phyloP scores from a whole-genome alignment of 2,329 filamentous ascomycete genomes.

The Trichoderma sp. region DNA sequence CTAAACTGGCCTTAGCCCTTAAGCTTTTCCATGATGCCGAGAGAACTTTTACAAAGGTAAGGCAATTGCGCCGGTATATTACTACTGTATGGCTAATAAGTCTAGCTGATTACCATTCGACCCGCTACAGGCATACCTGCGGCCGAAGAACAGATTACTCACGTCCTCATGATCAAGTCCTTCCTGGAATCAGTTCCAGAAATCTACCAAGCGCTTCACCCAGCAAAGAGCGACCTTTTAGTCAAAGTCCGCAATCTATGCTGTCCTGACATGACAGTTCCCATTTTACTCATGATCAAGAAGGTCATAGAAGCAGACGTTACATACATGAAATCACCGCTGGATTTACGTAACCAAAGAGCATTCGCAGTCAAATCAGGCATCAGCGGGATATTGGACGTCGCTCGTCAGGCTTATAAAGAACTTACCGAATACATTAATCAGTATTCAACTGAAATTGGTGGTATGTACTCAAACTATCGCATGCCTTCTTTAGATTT shows the following conservation, averaged over 20 bases:
- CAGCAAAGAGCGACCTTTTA: slow-evolving; percentile 67
- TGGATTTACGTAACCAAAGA: slow-evolving; percentile 87
- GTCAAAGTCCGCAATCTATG: slow-evolving; percentile 72
- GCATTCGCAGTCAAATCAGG: slow-evolving; percentile 88
- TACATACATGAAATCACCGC: slow-evolving; percentile 72
- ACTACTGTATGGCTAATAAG: neutral
- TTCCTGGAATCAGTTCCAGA: slow-evolving; percentile 72
- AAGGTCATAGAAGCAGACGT: slow-evolving; percentile 80
- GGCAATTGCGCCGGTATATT: neutral
- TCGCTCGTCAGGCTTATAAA: slow-evolving; percentile 86
- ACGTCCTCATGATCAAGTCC: slow-evolving; percentile 83
- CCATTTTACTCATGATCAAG: slow-evolving; percentile 67
- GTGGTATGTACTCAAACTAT: slow-evolving; percentile 51
- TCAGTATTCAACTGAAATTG: slow-evolving; percentile 69
- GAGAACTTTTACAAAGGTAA: slow-evolving; percentile 73
- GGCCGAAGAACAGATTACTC: slow-evolving; percentile 81
- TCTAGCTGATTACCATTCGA: slow-evolving; percentile 77
- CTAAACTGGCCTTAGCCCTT: slow-evolving; percentile 56
- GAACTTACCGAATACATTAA: slow-evolving; percentile 81
- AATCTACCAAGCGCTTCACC: slow-evolving; percentile 68
- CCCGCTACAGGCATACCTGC: slow-evolving; percentile 66
- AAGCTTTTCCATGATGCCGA: slow-evolving; percentile 79
- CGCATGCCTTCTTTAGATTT: neutral
- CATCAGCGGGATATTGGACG: slow-evolving; percentile 83
- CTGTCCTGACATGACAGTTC: slow-evolving; percentile 61